Base-by-base conservation (phyloP, 148 eudicot genomes). In the Arbutus unedo region DNA sequence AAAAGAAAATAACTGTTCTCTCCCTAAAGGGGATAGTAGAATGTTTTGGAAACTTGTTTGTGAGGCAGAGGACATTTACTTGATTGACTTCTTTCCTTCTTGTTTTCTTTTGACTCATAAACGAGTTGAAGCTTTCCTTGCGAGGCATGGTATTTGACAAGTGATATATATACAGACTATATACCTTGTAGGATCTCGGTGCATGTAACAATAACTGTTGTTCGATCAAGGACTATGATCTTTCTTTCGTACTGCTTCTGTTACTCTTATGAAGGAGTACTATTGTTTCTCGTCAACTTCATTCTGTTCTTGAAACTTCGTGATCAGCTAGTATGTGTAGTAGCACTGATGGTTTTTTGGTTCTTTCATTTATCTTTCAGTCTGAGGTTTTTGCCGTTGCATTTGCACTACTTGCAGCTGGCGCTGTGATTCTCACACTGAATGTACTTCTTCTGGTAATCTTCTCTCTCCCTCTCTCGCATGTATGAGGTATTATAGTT, bases 331-430 rank as follows among this genome's bases (percentile, higher is more conserved):
- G 43, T 66, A 25, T 31, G 13, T 25, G 13, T 51, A 51, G 38
- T 66, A 11, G 71, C 14, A 25, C 71, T 66, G 18, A 66, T 60
- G 11, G 7, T 74, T 79, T 83, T 57, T 13, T 62, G 87, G 16
- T 72, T 11, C 19, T 23, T 48, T 79, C 51, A 7, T 68, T 82
- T 70, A 66, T 88, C 45, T 82, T 89, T 53, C 93, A 96, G 99
- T 96, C 99, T 77, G 93, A 96, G 85, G 99, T 96, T 75, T 96
- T 96, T 82, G 99, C 99, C 43, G 99, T 96, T 73, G 99, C 99
- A 76, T 96, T 96, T 89, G 99, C 98, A 13, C 92, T 96, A 13
- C 98, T 96, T 59, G 99, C 99, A 44, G 93, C 99, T 44, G 99
- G 99, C 76, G 99, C 99, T 79, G 95, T 96, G 71, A 93, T 96